phyloP scores from a whole-genome alignment of 257 asterid species.

The Scutellaria galericulata region DNA sequence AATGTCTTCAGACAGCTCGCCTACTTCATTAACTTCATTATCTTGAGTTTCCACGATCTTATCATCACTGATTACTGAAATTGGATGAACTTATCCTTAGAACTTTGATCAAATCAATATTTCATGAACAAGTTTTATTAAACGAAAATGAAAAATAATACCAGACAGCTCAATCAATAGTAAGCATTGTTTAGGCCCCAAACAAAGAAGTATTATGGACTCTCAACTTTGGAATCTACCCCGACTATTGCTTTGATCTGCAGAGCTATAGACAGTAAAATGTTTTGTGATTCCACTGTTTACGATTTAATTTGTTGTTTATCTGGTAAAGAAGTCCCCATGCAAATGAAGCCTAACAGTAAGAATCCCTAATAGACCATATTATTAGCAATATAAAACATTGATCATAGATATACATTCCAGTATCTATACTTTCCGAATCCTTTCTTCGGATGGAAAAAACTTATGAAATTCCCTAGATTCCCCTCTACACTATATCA shows the following conservation, averaged over 20 bases:
- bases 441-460: background rate
- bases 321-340: background rate
- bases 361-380: background rate
- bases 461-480: background rate
- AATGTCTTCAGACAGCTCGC: constrained; percentile 40
- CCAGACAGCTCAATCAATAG: background rate
- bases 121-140: background rate
- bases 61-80: constrained; percentile 48
- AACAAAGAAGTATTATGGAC: no score
- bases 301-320: background rate
- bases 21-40: constrained; percentile 37
- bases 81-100: constrained; percentile 21
- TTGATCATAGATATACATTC: background rate
- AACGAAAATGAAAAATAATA: background rate
- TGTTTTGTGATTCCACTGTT: background rate
- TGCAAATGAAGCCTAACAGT: background rate
- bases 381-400: background rate
- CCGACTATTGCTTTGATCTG: background rate
- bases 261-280: background rate
- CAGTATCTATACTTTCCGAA: background rate
- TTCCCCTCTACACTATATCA: background rate
- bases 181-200: background rate
- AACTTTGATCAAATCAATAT: constrained; percentile 9
- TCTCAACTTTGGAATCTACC: no score
- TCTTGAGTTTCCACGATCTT: constrained; percentile 44